Conservation (phyloP, 306 rosid genomes). For the Vigna angularis region DNA sequence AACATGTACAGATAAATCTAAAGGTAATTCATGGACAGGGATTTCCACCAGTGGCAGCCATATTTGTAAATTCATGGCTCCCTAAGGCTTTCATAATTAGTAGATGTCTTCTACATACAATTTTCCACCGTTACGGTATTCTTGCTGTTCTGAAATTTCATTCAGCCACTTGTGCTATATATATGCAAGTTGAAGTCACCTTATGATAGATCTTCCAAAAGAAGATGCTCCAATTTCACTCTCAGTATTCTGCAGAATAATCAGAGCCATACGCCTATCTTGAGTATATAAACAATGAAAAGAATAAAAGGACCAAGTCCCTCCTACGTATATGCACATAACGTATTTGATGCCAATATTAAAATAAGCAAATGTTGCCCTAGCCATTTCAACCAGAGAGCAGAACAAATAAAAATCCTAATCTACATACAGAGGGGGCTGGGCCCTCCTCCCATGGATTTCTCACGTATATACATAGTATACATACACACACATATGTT, state of each 20-base stretch:
- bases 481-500: no score
- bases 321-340: background rate
- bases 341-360: background rate
- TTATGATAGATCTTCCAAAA: slow-evolving; percentile 76
- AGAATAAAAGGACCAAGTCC: slow-evolving; percentile 2
- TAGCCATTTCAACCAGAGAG: background rate
- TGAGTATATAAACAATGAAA: slow-evolving; percentile 10
- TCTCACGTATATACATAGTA: no score
- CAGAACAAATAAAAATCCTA: background rate
- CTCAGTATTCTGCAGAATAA: slow-evolving; percentile 71
- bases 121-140: slow-evolving; percentile 6
- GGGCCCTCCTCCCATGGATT: no score
- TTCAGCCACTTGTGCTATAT: background rate
- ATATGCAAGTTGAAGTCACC: slow-evolving; percentile 50
- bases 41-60: slow-evolving; percentile 2
- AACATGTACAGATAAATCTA: slow-evolving; percentile 24
- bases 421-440: background rate
- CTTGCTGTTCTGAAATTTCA: slow-evolving; percentile 12
- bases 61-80: slow-evolving; percentile 30
- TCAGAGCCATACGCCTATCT: slow-evolving; percentile 21
- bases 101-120: slow-evolving; percentile 28
- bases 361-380: slow-evolving; percentile 20
- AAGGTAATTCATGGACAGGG: background rate
- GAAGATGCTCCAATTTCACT: slow-evolving; percentile 92
- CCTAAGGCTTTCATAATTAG: slow-evolving; percentile 12